Base-by-base conservation (phyloP, 176 grass and related monocot species). In the Carex cristatella region DNA sequence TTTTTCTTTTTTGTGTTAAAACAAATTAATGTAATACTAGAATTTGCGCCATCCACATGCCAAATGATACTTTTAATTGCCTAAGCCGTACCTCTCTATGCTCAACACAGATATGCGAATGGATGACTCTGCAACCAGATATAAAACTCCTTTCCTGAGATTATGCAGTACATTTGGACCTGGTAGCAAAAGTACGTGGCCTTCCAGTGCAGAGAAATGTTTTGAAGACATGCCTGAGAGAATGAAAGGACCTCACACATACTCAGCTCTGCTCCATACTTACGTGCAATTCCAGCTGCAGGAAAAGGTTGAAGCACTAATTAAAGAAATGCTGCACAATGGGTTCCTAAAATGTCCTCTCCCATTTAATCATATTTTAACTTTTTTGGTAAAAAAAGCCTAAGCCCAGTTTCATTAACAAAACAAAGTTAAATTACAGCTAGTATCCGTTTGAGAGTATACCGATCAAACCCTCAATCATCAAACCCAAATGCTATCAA, bases 151-250 rank as follows among this genome's bases (percentile, higher is more conserved):
- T 98, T 0, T 91, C 91, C 3, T 92, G 92, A 1, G 95, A 94
- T 85, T 89, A 93, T 83, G 95, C 95, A 0, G 91, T 94, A 72
- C 95, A 98, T 87, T 87, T 93, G 7, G 95, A 98, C 90, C 89
- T 98, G 5, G 88, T 98, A 57, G 86, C 92, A 60, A 98, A 93
- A 87, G 79, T 94, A 46, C 72, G 89, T 28, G 95, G 88, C 3
- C 84, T 94, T 18, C 89, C 44, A 94, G 93, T 65, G 88, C 95
- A 4, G 87, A 90, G 76, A 98, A 98, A 87, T 98, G 94, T 82
- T 94, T 93, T 11, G 91, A 94, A 89, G 92, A 94, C 88, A 79
- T 98, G 83, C 95, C 95, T 19, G 93, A 90, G 65, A 89, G 88
- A 49, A 92, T 92, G 86, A 94, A 94, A 90, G 93, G 56, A 0